Evolutionary conservation across 768 basidiomycete genomes (phyloP).

Genomic region (Cyclocybe cylindracea): DNA sequence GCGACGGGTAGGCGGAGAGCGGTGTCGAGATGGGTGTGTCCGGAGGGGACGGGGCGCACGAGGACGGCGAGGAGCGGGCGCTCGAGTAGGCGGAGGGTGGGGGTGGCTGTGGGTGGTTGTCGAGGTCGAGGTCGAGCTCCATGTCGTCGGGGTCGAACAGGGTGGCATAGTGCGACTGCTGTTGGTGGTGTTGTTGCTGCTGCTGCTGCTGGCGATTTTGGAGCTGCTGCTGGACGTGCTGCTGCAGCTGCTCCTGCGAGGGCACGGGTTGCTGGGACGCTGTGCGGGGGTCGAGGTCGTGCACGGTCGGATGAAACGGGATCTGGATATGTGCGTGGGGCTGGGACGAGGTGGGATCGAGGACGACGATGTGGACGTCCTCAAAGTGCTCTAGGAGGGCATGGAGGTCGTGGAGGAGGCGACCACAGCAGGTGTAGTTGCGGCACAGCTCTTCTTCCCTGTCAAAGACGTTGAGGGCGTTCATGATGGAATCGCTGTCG

Average conservation of each 20-base stretch:
- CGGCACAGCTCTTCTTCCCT: constrained; percentile 81
- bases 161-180: constrained; percentile 34
- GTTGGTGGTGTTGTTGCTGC: constrained; percentile 27
- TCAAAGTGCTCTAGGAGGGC: constrained; percentile 91
- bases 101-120: constrained; percentile 29
- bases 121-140: constrained; percentile 73
- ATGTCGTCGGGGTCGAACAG: constrained; percentile 79
- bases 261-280: constrained; percentile 20
- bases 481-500: constrained; percentile 64
- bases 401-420: constrained; percentile 54
- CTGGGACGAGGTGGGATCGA: constrained; percentile 41
- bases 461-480: constrained; percentile 66
- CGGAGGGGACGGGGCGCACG: constrained; percentile 45
- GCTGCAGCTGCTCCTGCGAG: constrained; percentile 21
- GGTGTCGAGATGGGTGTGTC: constrained; percentile 56
- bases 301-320: constrained; percentile 44
- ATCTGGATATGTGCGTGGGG: constrained; percentile 42
- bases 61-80: constrained; percentile 39
- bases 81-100: constrained; percentile 22
- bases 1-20: constrained; percentile 41
- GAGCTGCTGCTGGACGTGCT: constrained; percentile 19
- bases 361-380: constrained; percentile 81
- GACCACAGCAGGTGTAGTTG: constrained; percentile 89
- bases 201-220: constrained; percentile 17
- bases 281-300: constrained; percentile 27